Evolutionary conservation across 257 asterid genomes (phyloP).

Genomic region (Osmanthus fragrans): DNA sequence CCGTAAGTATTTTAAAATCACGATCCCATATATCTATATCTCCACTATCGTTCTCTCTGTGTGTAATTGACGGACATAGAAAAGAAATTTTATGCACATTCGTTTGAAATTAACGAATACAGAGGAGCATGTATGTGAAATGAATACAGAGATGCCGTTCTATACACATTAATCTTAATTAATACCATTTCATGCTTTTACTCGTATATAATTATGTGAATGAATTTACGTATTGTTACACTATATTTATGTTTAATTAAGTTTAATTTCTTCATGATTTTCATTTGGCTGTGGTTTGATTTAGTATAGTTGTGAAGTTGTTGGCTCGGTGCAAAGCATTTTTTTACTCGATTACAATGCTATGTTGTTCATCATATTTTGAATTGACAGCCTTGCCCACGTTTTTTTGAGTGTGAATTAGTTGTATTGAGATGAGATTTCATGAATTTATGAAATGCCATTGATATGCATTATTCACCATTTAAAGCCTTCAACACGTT

Average conservation of each 20-base stretch:
- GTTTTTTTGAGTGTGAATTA: not conserved
- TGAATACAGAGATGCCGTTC: not conserved
- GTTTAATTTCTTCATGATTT: not conserved
- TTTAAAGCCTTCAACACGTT: not conserved
- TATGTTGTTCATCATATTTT: not conserved
- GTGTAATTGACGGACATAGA: not conserved
- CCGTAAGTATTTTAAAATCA: conserved; percentile 24
- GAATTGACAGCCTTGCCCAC: not conserved
- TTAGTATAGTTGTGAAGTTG: conserved; percentile 11
- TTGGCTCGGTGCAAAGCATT: conserved; percentile 13
- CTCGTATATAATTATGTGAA: not conserved
- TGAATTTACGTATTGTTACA: not conserved
- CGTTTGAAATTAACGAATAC: not conserved
- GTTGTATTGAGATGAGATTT: not conserved
- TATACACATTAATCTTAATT: not conserved
- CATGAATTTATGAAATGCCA: not conserved
- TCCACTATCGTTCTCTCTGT: not conserved
- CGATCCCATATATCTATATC: not conserved
- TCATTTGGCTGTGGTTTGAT: conserved; percentile 11
- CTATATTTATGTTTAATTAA: not conserved
- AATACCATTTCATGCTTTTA: not conserved
- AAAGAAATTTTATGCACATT: not conserved
- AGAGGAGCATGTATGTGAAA: not conserved
- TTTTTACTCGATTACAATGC: not conserved
- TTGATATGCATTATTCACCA: not conserved